Percentiles rank a stretch among this genome's conserved stretches.
Conservation (phyloP, 345 rosid species). For the Syzygium grande region DNA sequence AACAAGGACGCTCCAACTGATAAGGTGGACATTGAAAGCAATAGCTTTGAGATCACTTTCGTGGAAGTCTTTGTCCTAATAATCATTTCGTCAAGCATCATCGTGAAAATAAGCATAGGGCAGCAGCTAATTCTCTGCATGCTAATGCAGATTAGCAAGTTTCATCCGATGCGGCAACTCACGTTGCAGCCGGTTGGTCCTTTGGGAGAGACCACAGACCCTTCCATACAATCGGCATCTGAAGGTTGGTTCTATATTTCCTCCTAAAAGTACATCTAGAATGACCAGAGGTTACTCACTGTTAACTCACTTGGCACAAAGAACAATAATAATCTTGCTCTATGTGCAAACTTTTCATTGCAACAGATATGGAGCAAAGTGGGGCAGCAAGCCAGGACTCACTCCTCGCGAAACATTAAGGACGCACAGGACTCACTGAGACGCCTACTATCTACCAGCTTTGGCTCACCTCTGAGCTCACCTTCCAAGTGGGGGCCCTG, state of each 20-base stretch:
- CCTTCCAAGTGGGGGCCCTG: not conserved
- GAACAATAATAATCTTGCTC: too few species aligned
- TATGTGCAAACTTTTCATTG: not conserved
- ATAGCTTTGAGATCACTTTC: not conserved
- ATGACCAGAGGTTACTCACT: not conserved
- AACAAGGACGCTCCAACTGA: not conserved
- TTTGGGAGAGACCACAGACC: not conserved
- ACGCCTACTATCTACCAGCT: not conserved
- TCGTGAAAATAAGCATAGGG: not conserved
- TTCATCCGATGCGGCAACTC: not conserved
- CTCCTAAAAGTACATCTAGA: not conserved
- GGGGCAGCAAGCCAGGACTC: not conserved
- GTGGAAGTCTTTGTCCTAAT: not conserved
- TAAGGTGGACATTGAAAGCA: not conserved
- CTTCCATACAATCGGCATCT: not conserved
- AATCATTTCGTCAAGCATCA: not conserved
- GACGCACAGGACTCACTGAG: not conserved
- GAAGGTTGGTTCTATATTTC: not conserved
- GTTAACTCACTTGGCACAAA: too few species aligned
- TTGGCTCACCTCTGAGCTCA: slow-evolving; percentile 1
- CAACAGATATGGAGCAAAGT: not conserved
- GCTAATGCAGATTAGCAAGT: slow-evolving; percentile 12
- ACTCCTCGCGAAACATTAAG: not conserved
- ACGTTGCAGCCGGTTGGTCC: not conserved
- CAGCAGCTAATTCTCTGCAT: not conserved